Base-by-base conservation (phyloP, 305 asterid species). In the Fraxinus latifolia region DNA sequence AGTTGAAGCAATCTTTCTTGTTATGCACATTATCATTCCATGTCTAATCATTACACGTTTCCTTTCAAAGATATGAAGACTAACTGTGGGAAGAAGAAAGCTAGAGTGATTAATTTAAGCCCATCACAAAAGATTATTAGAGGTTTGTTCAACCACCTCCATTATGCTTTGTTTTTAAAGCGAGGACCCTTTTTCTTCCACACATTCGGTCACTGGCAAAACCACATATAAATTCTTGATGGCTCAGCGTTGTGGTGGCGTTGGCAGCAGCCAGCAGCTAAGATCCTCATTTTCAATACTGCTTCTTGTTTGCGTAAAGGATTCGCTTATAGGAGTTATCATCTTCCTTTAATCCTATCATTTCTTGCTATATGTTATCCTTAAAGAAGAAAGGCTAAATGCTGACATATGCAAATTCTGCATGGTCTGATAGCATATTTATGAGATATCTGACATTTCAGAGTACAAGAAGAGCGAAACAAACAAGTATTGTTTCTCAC, bases 101-200 rank as follows among this genome's bases (percentile, higher is more conserved):
- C 86, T 79, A 81, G 79, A 34, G 39, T 55, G 84, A 80, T 85
- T 84, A 88, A 84, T 82, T 84, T 89, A 82, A 94, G 97, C 82
- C 99, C 98, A 72, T 95, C 98, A 31, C 92, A 90, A 72, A 92
- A 87, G 80, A 83, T 94, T 47, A 94, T 94, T 74, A 85, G 89
- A 95, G 99, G 98, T 95, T 79, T 81, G 91, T 58, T 27, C 33
- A 53, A 79, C 77, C 36, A 81, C 32, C 39, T 78, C 79, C 74
- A 37, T 65, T 47, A 33, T 50, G 71, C 60, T 83, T 80, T 23
- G 60, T 78, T 25, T 60, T 39, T 70, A 67, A 58, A 80, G 55
- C 33, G 8, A 74, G 84, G 7, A 7, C 36, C 14, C 47, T 39
- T 29, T 25, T 39, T 27, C 81, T 60, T 29, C 77, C 42, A 2